Evolutionary conservation across 2,329 filamentous ascomycete genomes (phyloP).

Genomic region (Xylaria sp.): DNA sequence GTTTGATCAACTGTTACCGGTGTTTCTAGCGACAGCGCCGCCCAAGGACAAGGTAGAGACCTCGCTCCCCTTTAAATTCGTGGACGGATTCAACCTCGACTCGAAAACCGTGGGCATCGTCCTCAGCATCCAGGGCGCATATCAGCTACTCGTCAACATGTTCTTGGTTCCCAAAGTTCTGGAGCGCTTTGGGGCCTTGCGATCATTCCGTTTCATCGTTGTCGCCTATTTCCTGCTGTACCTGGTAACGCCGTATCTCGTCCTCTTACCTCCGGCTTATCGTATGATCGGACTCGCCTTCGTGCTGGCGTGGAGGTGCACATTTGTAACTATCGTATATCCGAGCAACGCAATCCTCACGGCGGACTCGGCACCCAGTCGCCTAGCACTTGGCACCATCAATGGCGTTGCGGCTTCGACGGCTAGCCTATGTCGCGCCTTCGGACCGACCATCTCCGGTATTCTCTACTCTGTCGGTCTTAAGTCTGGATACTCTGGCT

Average conservation of each 20-base stretch:
- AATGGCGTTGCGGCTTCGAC: conserved; percentile 93
- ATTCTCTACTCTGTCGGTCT: conserved; percentile 84
- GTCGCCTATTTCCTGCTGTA: conserved; percentile 89
- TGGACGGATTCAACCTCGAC: conserved; percentile 83
- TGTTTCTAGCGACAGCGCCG: conserved; percentile 80
- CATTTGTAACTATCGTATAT: conserved; percentile 89
- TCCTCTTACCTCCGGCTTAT: conserved; percentile 77
- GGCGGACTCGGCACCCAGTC: conserved; percentile 86
- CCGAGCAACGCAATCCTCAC: conserved; percentile 90
- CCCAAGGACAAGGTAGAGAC: conserved; percentile 60
- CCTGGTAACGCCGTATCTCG: conserved; percentile 86
- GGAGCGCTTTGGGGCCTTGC: conserved; percentile 78
- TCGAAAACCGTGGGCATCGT: conserved; percentile 89
- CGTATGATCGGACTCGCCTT: conserved; percentile 80
- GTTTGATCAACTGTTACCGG: conserved; percentile 91
- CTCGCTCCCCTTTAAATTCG: conserved; percentile 86
- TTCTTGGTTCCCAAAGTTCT: conserved; percentile 85
- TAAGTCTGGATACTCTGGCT: conserved; percentile 81
- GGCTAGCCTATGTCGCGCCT: conserved; percentile 86
- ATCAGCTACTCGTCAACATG: conserved; percentile 88
- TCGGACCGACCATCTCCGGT: conserved; percentile 89
- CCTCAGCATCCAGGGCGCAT: conserved; percentile 86
- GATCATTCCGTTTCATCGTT: conserved; percentile 83
- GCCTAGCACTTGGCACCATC: conserved; percentile 86
- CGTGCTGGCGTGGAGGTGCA: conserved; percentile 90